Base-by-base conservation (phyloP, 768 basidiomycete genomes). In the Polyporus arcularius region DNA sequence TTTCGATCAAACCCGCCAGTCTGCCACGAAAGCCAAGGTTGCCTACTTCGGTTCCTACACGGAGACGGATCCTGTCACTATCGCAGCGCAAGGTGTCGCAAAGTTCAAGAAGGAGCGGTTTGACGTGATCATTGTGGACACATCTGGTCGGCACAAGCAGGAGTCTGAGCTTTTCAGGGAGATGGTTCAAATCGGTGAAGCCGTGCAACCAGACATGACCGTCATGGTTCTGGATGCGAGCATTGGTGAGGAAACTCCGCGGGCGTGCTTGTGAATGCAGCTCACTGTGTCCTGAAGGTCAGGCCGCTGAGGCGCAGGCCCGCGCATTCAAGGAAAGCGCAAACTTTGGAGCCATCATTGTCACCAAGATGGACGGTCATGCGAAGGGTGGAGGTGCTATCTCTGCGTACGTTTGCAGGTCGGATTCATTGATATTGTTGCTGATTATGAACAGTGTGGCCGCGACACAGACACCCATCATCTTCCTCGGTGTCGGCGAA, bases 1-100 rank as follows among this genome's bases (percentile, higher is more conserved):
- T 40, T 99, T 99, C 75, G 97, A 99, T 76, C 97, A 99, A 74
- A 94, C 97, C 11, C 89, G 97, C 71, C 97, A 99, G 78, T 98
- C 96, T 52, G 96, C 97, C 18, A 97, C 95, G 14, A 96, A 97
- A 74, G 97, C 97, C 41, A 98, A 98, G 73, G 94, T 99, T 14
- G 95, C 97, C 3, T 99, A 97, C 82, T 99, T 95, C 76, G 97
- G 97, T 21, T 95, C 92, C 54, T 98, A 99, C 76, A 99, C 97
- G 41, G 97, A 99, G 76, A 98, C 95, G 16, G 96, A 99, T 73
- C 97, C 97, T 2, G 97, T 98, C 7, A 81, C 88, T 0, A 98
- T 97, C 66, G 96, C 97, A 11, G 87, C 91, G 1, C 88, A 96
- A 71, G 97, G 97, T 72, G 97, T 98, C 10, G 78, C 87, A 11